Base-by-base conservation (phyloP, 2,329 filamentous ascomycete genomes). In the Claviceps digitariae region DNA sequence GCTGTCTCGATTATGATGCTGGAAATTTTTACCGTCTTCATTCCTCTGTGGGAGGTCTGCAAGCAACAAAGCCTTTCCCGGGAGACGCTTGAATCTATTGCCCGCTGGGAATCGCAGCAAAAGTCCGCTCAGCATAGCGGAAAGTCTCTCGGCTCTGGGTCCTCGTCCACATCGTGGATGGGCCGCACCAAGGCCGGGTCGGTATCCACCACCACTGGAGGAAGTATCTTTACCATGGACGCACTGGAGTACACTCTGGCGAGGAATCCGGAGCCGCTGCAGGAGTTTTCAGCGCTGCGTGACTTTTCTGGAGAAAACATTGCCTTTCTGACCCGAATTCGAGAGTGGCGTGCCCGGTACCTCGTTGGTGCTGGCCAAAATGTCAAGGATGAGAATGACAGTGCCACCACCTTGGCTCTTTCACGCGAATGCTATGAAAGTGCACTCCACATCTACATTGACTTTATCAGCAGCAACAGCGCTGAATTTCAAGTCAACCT, bases 281-380 rank as follows among this genome's bases (percentile, higher is more conserved):
- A 81, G 52, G 67, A 78, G 54, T 86, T 83, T 62, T 81, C 82
- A 0, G 81, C 81, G 0, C 69, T 76, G 2, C 72, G 75, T 46
- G 82, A 85, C 58, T 84, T 85, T 62, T 83, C 81, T 0, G 81
- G 80, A 7, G 82, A 85, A 64, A 85, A 85, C 62, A 80, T 85
- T 58, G 76, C 82, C 48, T 86, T 86, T 63, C 66, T 86, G 5
- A 77, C 74, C 9, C 69, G 72, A 43, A 75, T 84, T 9, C 69
- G 73, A 2, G 72, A 75, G 54, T 69, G 67, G 67, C 66, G 66
- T 57, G 50, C 52, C 3, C 58, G 58, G 29, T 66, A 64, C 20
- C 55, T 67, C 12, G 51, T 63, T 20, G 51, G 58, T 6, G 56
- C 61, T 48, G 57, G 58, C 31, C 59, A 63, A 6, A 52, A 53